Conservation (phyloP, 371 early-diverging fungal genomes). For the Mortierella sp. region DNA sequence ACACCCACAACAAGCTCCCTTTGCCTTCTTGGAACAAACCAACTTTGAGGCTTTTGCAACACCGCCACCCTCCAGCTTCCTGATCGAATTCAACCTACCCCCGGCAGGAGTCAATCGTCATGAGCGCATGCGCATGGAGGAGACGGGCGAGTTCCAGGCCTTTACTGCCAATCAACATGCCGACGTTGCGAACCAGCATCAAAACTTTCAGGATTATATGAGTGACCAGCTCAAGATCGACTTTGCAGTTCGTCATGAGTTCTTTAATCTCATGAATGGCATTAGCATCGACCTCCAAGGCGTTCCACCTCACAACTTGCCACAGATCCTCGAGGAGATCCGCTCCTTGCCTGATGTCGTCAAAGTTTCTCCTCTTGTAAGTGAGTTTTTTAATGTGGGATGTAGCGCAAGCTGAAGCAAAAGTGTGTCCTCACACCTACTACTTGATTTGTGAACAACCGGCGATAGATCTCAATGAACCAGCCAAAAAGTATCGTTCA, state of each 20-base stretch:
- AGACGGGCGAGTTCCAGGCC: conserved; percentile 14
- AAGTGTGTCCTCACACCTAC: neutral
- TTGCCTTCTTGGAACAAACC: neutral
- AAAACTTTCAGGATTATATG: conserved; percentile 19
- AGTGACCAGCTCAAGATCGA: conserved; percentile 24
- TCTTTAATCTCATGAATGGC: conserved; percentile 46
- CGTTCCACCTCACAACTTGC: conserved; percentile 22
- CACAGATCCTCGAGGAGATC: conserved; percentile 35
- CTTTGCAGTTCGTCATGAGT: conserved; percentile 40
- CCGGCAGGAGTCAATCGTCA: conserved; percentile 33
- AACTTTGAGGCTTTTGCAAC: conserved; percentile 29
- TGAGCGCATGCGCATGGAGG: conserved; percentile 32
- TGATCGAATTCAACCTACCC: conserved; percentile 43
- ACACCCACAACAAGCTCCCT: neutral
- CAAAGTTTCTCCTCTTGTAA: conserved; percentile 46
- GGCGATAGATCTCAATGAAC: conserved; percentile 24
- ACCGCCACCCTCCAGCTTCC: conserved; percentile 30
- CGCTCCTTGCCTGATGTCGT: conserved; percentile 30
- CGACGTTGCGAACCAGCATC: conserved; percentile 33
- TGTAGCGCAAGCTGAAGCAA: neutral
- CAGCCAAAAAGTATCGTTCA: conserved; percentile 44
- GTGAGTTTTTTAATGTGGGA: neutral
- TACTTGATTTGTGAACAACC: neutral
- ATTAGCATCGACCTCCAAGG: conserved; percentile 45
- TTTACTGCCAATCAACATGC: conserved; percentile 21